Evolutionary conservation across 768 basidiomycete species (phyloP), one percentile per base, ranked within the genome.

Genomic region (Lactarius akahatsu): DNA sequence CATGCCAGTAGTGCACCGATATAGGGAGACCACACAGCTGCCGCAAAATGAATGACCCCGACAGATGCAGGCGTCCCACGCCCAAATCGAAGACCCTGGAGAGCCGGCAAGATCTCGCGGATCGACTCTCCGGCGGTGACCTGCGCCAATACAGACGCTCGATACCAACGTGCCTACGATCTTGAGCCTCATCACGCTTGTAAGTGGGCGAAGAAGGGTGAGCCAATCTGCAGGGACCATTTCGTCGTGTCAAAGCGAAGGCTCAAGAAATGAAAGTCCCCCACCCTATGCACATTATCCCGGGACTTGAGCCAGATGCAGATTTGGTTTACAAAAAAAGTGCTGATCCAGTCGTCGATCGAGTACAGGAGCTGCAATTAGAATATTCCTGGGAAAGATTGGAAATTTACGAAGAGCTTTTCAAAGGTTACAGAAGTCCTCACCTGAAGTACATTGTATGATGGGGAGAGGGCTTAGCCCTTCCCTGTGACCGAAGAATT

Each of bases 51-150:
- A 38, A 50, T 5, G 28, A 3, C 47, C 28, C 20, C 4, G 13
- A 64, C 0, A 13, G 18, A 8, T 15, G 47, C 47, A 30, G 4
- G 30, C 30, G 4, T 30, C 30, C 30, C 4, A 30, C 30, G 47
- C 47, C 47, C 23, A 23, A 61, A 57, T n/a, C 13, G 41, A 38
- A 66, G 54, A 3, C 7, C 54, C 9, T 20, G 60, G n/a, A 61
- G 55, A 0, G 43, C 54, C 3, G 60, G 65, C 8, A 61, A 41
- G 26, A 66, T 36, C 1, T n/a, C 36, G 38, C 15, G 10, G n/a
- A 9, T 13, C 13, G 32, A 3, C 18, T 58, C 57, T 2, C 13
- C 34, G 1, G 36, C n/a, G 2, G 36, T 28, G 18, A 58, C 36
- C 20, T n/a, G 34, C 13, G n/a, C n/a, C 36, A 58, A 16, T 5